Evolutionary conservation across 2,329 filamentous ascomycete genomes (phyloP).

Genomic region (Coleophoma eucalyptorum): DNA sequence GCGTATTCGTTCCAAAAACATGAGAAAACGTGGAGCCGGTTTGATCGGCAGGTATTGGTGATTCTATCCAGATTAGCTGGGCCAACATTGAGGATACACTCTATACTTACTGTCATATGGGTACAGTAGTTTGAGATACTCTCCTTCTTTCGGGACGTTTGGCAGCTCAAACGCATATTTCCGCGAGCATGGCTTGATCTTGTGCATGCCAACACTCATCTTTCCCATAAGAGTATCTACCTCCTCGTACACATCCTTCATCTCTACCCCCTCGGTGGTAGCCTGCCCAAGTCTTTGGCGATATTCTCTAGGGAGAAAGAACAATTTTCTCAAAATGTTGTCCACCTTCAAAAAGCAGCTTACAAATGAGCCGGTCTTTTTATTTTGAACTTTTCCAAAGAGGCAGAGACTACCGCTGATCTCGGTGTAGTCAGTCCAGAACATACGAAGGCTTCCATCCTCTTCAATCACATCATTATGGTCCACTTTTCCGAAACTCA

Average conservation of each 20-base stretch:
- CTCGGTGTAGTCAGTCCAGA: conserved; percentile 96
- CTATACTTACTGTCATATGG: conserved; percentile 70
- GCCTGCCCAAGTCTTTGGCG: conserved; percentile 60
- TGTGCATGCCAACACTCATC: conserved; percentile 82
- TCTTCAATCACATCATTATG: conserved; percentile 85
- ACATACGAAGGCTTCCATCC: conserved; percentile 88
- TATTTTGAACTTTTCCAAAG: conserved; percentile 95
- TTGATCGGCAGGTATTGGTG: conserved; percentile 63
- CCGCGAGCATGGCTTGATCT: conserved; percentile 83
- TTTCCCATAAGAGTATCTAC: conserved; percentile 85
- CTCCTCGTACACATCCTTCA: conserved; percentile 87
- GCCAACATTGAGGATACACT: background rate
- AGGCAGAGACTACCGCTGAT: conserved; percentile 87
- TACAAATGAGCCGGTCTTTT: conserved; percentile 70
- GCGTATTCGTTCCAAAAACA: conserved; percentile 89
- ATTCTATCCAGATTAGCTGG: conserved; percentile 40
- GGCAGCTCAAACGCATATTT: conserved; percentile 96
- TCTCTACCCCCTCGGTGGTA: conserved; percentile 74
- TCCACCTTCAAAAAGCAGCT: conserved; percentile 97
- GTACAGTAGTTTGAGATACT: conserved; percentile 95
- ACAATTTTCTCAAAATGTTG: conserved; percentile 89
- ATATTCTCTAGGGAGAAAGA: conserved; percentile 78
- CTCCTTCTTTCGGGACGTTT: conserved; percentile 79
- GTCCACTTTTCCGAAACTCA: conserved; percentile 74
- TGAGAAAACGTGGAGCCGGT: conserved; percentile 89